These are phyloP conservation scores for Antarctomyces pellizariae DNA, from an alignment of 495 filamentous ascomycete genomes.

Conservation along the genomic window DNA sequence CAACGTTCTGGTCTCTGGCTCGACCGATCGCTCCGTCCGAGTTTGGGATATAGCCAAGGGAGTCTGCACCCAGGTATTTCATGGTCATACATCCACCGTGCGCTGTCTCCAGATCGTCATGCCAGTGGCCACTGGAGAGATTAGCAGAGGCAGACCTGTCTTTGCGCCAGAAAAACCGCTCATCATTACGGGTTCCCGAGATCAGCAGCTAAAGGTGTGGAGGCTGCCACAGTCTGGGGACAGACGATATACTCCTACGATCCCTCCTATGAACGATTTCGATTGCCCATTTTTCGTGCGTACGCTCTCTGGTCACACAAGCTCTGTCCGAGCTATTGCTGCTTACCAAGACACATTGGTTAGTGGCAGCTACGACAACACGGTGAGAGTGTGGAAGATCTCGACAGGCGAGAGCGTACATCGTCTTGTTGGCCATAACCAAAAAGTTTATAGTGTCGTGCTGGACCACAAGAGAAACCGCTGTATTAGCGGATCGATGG, in stretches of 20 bases:
- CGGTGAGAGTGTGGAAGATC: constrained; percentile 91
- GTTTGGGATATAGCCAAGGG: constrained; percentile 95
- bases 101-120: constrained; percentile 88
- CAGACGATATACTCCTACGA: constrained; percentile 48
- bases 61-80: constrained; percentile 80
- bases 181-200: constrained; percentile 92
- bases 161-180: constrained; percentile 82
- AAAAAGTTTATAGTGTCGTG: constrained; percentile 97
- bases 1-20: constrained; percentile 85
- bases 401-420: constrained; percentile 82
- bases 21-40: constrained; percentile 83
- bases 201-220: constrained; percentile 89
- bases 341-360: constrained; percentile 91
- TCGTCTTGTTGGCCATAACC: constrained; percentile 64
- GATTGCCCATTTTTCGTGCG: constrained; percentile 91
- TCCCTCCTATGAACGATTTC: constrained; percentile 48
- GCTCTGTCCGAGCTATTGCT: constrained; percentile 95
- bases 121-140: constrained; percentile 53
- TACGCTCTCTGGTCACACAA: constrained; percentile 60
- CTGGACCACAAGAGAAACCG: constrained; percentile 77
- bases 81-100: constrained; percentile 93
- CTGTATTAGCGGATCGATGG: constrained; percentile 97
- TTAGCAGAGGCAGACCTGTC: constrained; percentile 46
- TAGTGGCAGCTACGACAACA: constrained; percentile 94
- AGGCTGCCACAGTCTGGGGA: constrained; percentile 70